Conservation (phyloP, 2,329 filamentous ascomycete species). For the Colletotrichum chrysophilum region DNA sequence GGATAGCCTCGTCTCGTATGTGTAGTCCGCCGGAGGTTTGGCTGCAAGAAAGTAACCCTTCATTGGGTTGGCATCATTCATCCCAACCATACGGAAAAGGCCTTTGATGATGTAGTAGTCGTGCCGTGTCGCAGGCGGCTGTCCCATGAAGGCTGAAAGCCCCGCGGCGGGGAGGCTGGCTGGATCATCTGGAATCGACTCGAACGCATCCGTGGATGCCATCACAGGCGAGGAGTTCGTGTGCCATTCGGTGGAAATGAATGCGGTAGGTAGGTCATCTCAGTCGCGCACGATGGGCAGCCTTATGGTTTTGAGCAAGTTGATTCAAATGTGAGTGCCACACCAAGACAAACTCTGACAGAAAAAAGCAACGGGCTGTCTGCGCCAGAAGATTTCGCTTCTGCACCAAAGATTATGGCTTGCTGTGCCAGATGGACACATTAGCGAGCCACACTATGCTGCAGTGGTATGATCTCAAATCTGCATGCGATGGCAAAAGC, state of each 20-base stretch:
- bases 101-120: slow-evolving; percentile 15
- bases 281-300: background rate
- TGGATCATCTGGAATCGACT: background rate
- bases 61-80: slow-evolving; percentile 23
- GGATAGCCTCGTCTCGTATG: slow-evolving; percentile 28
- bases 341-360: background rate
- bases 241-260: background rate
- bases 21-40: slow-evolving; percentile 22
- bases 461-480: background rate
- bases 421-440: background rate
- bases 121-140: slow-evolving; percentile 9
- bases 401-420: background rate
- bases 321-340: background rate
- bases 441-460: background rate
- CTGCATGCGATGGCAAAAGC: background rate
- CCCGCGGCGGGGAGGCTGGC: background rate
- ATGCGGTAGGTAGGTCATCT: background rate
- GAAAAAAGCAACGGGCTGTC: background rate
- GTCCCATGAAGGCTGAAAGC: slow-evolving; percentile 6
- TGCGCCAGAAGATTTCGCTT: background rate
- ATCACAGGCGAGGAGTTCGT: background rate
- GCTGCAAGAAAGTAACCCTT: slow-evolving; percentile 24
- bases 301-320: background rate
- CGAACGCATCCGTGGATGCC: background rate
- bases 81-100: slow-evolving; percentile 6